phyloP scores from a whole-genome alignment of 2,329 filamentous ascomycete species.

The Microdochium bolleyi region DNA sequence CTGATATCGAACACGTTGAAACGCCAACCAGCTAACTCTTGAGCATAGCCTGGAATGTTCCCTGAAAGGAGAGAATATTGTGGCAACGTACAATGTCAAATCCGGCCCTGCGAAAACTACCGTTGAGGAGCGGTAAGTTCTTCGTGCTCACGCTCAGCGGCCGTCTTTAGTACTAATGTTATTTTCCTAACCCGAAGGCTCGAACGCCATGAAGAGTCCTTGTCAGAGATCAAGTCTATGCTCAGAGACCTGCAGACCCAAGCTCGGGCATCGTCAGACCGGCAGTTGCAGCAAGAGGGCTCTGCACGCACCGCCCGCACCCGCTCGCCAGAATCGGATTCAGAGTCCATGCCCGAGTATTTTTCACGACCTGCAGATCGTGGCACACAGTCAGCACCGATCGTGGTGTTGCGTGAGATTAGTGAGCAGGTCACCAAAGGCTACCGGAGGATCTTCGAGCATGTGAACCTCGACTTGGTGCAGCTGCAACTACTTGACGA shows the following conservation, averaged over 20 bases:
- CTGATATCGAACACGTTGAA: too few relatives aligned
- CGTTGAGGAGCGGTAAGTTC: not conserved
- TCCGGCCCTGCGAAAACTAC: not conserved
- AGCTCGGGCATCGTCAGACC: conserved; percentile 4
- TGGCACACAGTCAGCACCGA: conserved; percentile 19
- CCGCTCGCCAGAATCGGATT: conserved; percentile 2
- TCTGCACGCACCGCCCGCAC: not conserved
- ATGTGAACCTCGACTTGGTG: conserved; percentile 18
- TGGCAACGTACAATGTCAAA: not conserved
- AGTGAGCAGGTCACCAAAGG: conserved; percentile 17
- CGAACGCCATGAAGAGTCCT: conserved; percentile 15
- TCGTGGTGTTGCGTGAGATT: conserved; percentile 21
- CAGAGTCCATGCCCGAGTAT: conserved; percentile 14
- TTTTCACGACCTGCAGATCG: conserved; percentile 19
- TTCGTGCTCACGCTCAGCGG: not conserved
- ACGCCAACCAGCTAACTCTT: not conserved
- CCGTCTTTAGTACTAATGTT: not conserved
- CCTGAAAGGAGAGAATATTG: not conserved
- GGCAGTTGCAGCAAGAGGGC: not conserved
- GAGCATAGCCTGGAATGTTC: not conserved
- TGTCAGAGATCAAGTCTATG: conserved; percentile 16
- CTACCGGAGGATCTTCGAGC: conserved; percentile 14
- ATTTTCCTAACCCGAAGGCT: conserved; percentile 8
- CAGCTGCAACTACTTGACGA: conserved; percentile 20
- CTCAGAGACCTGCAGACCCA: conserved; percentile 9